These are phyloP conservation scores for Aspergillus steynii DNA, from an alignment of 495 filamentous ascomycete species.

Conservation along the genomic window DNA sequence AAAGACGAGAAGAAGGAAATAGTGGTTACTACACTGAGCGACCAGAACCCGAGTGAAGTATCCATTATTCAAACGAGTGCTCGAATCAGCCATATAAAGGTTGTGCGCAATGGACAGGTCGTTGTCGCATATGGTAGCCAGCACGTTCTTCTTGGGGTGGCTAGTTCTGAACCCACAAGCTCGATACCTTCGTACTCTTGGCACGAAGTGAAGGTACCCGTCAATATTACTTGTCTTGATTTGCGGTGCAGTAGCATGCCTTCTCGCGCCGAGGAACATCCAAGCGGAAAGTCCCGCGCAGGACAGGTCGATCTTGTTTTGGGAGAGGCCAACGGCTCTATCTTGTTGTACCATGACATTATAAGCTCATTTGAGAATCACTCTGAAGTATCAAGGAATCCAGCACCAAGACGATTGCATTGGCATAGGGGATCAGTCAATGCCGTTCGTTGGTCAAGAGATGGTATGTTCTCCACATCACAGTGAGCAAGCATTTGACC, in stretches of 20 bases:
- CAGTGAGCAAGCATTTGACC: background rate
- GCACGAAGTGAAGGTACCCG: conserved; percentile 47
- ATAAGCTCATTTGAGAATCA: conserved; percentile 51
- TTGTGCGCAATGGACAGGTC: conserved; percentile 31
- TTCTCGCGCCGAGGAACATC: conserved; percentile 22
- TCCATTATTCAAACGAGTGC: conserved; percentile 31
- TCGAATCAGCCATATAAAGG: conserved; percentile 34
- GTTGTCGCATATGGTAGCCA: conserved; percentile 39
- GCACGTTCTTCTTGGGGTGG: conserved; percentile 36
- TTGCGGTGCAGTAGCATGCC: conserved; percentile 19
- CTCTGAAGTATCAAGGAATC: conserved; percentile 41
- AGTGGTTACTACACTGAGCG: conserved; percentile 20
- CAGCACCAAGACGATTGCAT: conserved; percentile 59
- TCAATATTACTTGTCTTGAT: conserved; percentile 36
- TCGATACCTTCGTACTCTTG: conserved; percentile 41
- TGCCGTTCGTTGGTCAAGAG: conserved; percentile 81
- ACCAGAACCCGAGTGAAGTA: conserved; percentile 25
- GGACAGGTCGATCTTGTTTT: conserved; percentile 65
- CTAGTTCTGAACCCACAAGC: conserved; percentile 13
- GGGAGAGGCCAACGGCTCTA: conserved; percentile 70
- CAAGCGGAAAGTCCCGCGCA: conserved; percentile 13
- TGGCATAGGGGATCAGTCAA: conserved; percentile 88
- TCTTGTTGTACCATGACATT: conserved; percentile 77
- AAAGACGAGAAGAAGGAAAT: conserved; percentile 38
- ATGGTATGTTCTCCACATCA: conserved; percentile 62